Evolutionary conservation across 345 rosid species (phyloP), one percentile per base, ranked within the genome.

Genomic region (Hirschfeldia incana): DNA sequence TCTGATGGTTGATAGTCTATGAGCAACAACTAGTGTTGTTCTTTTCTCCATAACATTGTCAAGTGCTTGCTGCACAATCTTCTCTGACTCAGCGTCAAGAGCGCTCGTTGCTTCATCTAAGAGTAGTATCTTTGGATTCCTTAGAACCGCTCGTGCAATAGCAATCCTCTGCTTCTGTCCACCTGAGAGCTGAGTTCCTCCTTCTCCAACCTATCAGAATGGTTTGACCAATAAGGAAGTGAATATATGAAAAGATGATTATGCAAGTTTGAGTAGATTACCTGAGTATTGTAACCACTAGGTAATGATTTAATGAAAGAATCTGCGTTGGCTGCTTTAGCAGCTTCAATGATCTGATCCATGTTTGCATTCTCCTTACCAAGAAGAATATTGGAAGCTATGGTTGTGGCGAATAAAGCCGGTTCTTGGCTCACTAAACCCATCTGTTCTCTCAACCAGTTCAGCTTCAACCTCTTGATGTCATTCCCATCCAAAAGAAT

Each of bases 381-480:
- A 1, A 91, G 86, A 69, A 85, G 84, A 67, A 94, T 89, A 70
- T 94, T 94, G 6, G 79, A 82, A 32, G 85, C 87, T 74, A 91
- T 89, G 0, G 89, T 88, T n/a, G 92, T 87, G 70, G 89, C 95
- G 69, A 94, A 94, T 65, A 94, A 78, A 1, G 93, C 92, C 0
- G 98, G 97, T 82, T 94, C 98, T 81, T 94, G 98, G 83, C 89
- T 86, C 33, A 94, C 98, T 85, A 94, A 77, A 61, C 98, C 97
- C 88, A 94, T 88, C 65, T 92, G 97, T 72, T 85, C 85, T 74
- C 98, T 89, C 76, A 92, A 76, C 98, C 98, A 94, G 73, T 84
- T 90, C 68, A 90, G 66, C 61, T 83, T 80, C 10, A 94, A 81
- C 51, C 73, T 69, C 85, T 75, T 87, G 42, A 94, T 69, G 74